phyloP scores from a whole-genome alignment of 2,329 filamentous ascomycete genomes.

The Paecilomyces sp. region DNA sequence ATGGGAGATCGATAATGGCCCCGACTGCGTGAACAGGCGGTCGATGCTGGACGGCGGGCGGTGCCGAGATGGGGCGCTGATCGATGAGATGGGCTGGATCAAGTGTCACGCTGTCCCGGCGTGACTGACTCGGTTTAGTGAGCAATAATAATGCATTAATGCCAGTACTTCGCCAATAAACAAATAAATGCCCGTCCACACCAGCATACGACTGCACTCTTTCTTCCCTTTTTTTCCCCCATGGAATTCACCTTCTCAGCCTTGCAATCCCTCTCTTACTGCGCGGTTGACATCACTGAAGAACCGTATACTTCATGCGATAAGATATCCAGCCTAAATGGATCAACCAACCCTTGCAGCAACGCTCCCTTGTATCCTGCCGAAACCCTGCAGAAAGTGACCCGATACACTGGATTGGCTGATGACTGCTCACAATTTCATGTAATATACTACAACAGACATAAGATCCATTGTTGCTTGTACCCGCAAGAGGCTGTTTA shows the following conservation, averaged over 20 bases:
- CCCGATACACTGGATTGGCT: not conserved
- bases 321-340: not conserved
- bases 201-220: not conserved
- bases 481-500: not conserved
- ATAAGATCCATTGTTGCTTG: not conserved
- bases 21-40: not conserved
- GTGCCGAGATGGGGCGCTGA: not conserved
- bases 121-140: not conserved
- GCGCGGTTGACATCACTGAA: not conserved
- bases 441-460: not conserved
- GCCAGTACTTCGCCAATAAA: not conserved
- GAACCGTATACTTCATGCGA: not conserved
- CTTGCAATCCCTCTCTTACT: not conserved
- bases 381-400: not conserved
- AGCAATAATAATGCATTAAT: not conserved
- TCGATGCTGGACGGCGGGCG: not conserved
- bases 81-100: not conserved
- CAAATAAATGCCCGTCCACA: not conserved
- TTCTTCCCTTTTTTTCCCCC: not conserved
- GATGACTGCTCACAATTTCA: not conserved
- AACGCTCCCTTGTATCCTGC: not conserved
- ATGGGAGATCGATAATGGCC: not conserved
- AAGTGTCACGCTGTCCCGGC: not conserved
- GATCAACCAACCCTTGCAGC: not conserved
- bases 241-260: not conserved